Conservation (phyloP, 129 eudicot genomes). For the Chrysanthemum makinoi region DNA sequence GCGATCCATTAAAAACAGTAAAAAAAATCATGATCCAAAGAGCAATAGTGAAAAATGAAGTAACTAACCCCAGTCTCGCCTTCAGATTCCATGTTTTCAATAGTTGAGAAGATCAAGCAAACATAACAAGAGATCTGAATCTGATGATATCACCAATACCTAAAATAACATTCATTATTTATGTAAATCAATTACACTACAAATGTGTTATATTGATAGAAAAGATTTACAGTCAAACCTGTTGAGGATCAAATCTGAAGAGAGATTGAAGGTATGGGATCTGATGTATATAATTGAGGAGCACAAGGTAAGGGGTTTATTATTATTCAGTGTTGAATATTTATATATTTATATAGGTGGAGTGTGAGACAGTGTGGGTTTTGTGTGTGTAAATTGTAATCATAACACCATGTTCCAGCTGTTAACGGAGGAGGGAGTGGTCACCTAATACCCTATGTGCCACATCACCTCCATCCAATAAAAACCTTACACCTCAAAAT, state of each 20-base stretch:
- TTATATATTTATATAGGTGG: conserved; percentile 4
- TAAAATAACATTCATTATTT: too few relatives aligned
- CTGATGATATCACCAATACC: conserved; percentile 2
- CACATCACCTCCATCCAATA: too few relatives aligned
- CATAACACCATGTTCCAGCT: conserved; percentile 35
- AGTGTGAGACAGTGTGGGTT: not conserved
- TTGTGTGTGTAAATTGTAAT: conserved; percentile 6
- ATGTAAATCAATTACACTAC: too few relatives aligned
- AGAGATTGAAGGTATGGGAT: too few relatives aligned
- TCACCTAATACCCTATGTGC: too few relatives aligned
- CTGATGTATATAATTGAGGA: conserved; percentile 24
- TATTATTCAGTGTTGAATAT: not conserved
- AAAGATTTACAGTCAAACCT: too few relatives aligned
- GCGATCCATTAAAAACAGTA: not conserved
- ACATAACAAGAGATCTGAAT: conserved; percentile 36
- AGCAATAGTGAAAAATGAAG: not conserved
- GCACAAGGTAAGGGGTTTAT: conserved; percentile 1
- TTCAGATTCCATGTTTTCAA: conserved; percentile 66
- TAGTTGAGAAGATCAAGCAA: conserved; percentile 24
- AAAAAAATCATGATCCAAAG: conserved; percentile 3
- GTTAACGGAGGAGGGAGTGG: not conserved
- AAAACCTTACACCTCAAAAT: too few relatives aligned
- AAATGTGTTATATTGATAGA: too few relatives aligned
- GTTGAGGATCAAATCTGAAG: too few relatives aligned
- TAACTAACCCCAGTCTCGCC: conserved; percentile 72